Evolutionary conservation across 108 stramenopile genomes (phyloP).

Genomic region (Cylindrotheca fusiformis): DNA sequence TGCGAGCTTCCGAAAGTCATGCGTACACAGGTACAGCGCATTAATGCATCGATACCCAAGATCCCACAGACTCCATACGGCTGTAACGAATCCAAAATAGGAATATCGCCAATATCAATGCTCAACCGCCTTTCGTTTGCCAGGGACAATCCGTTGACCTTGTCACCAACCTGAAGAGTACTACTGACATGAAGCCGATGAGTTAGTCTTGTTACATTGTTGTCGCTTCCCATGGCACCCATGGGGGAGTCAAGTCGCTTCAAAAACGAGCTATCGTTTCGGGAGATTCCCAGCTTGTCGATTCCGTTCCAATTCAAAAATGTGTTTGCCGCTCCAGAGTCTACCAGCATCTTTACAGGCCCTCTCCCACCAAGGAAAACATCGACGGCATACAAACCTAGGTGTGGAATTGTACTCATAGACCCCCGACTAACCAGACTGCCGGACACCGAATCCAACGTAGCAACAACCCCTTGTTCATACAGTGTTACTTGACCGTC

Average conservation of each 20-base stretch:
- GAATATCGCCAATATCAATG: slow-evolving; percentile 77
- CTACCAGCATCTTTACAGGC: slow-evolving; percentile 73
- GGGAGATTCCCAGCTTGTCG: slow-evolving; percentile 39
- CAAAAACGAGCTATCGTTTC: slow-evolving; percentile 25
- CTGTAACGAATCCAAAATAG: slow-evolving; percentile 54
- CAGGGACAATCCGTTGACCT: slow-evolving; percentile 11
- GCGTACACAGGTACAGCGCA: slow-evolving; percentile 44
- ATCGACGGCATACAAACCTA: slow-evolving; percentile 61
- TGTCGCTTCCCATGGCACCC: slow-evolving; percentile 77
- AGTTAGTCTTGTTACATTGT: slow-evolving; percentile 58
- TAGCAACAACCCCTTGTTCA: slow-evolving; percentile 13
- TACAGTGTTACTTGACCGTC: slow-evolving; percentile 35
- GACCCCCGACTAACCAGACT: background rate
- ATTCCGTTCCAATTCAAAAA: slow-evolving; percentile 73
- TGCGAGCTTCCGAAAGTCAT: background rate
- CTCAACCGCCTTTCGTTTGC: slow-evolving; percentile 17
- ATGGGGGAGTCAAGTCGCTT: slow-evolving; percentile 26
- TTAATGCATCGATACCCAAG: slow-evolving; percentile 68
- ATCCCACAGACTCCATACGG: slow-evolving; percentile 67
- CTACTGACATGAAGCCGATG: slow-evolving; percentile 54
- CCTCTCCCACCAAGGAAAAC: slow-evolving; percentile 59
- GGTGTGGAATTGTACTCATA: slow-evolving; percentile 26
- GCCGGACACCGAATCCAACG: background rate
- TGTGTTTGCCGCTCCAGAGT: slow-evolving; percentile 62
- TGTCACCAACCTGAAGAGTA: slow-evolving; percentile 38